These are phyloP conservation scores for Daldinia eschscholtzii DNA, from an alignment of 2,329 filamentous ascomycete genomes.

Conservation along the genomic window DNA sequence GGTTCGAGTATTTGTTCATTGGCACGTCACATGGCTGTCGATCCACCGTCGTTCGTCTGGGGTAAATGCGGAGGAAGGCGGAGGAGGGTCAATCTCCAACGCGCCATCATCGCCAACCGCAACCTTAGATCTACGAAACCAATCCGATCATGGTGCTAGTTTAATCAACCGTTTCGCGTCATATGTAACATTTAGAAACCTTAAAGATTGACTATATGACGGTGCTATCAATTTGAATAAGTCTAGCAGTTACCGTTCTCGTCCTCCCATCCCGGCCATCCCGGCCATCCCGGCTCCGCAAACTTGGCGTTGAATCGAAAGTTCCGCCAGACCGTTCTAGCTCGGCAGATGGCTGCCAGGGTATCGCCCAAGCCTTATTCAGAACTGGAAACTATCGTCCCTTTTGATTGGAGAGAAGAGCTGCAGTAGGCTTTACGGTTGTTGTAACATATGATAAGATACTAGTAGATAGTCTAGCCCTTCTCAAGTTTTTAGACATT, in stretches of 20 bases:
- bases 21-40: slow-evolving; percentile 41
- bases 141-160: slow-evolving; percentile 17
- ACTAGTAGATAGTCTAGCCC: background rate
- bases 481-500: background rate
- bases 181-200: slow-evolving; percentile 30
- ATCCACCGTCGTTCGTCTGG: slow-evolving; percentile 40
- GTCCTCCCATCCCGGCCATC: background rate
- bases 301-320: slow-evolving; percentile 18
- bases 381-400: background rate
- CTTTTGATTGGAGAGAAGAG: background rate
- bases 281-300: background rate
- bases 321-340: slow-evolving; percentile 21
- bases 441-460: background rate
- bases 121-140: slow-evolving; percentile 32
- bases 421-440: background rate
- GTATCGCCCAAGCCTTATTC: background rate
- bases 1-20: slow-evolving; percentile 36
- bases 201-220: slow-evolving; percentile 27
- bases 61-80: slow-evolving; percentile 38
- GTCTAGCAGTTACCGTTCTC: slow-evolving; percentile 8
- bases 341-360: slow-evolving; percentile 10
- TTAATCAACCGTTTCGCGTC: slow-evolving; percentile 23
- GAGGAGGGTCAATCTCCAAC: slow-evolving; percentile 22
- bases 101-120: slow-evolving; percentile 23
- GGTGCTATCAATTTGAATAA: slow-evolving; percentile 16